Evolutionary conservation across 75 land plant species (phyloP), one percentile per base, ranked within the genome.

Genomic region (Picea sitchensis): DNA sequence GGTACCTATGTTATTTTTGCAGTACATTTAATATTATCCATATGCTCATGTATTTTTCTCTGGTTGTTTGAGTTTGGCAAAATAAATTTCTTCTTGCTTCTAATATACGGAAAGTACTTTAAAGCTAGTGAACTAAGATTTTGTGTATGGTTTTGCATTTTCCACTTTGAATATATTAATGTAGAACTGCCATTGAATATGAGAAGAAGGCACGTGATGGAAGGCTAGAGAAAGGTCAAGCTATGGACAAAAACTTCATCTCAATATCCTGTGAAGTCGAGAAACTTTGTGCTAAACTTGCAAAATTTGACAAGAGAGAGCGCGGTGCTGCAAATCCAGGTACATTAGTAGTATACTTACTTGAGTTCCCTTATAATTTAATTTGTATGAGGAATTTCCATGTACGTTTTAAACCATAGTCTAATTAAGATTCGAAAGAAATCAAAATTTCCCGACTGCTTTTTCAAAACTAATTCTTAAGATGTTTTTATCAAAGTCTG

Each of bases 191-290:
- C 47, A 73, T 89, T 81, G 95, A 94, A 64, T 85, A 59, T 76
- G 95, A 94, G 81, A 94, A 90, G 78, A 94, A 90, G 76, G 90
- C 89, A 30, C 91, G 87, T 59, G 76, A 74, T 68, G 89, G 88
- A 61, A 86, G 79, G 59, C 44, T 88, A 63, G 94, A 90, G 67
- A 90, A 94, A 76, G 90, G 84, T 73, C 86, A 82, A 76, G 82
- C 89, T 58, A 87, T 94, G 94, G 94, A 92, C 76, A 87, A 90
- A 34, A 94, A 94, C 58, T 75, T 94, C 58, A 79, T 91, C 58
- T 84, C 87, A 31, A 88, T 91, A 91, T 91, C 98, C 59, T 85
- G 93, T 32, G 95, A 94, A 81, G 68, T 94, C 14, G 97, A 92
- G 83, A 95, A 95, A 73, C 87, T 92, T 20, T 86, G 88, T 6